Base-by-base conservation (phyloP, 192 early-diverging fungal species). In the Coemansia sp. region DNA sequence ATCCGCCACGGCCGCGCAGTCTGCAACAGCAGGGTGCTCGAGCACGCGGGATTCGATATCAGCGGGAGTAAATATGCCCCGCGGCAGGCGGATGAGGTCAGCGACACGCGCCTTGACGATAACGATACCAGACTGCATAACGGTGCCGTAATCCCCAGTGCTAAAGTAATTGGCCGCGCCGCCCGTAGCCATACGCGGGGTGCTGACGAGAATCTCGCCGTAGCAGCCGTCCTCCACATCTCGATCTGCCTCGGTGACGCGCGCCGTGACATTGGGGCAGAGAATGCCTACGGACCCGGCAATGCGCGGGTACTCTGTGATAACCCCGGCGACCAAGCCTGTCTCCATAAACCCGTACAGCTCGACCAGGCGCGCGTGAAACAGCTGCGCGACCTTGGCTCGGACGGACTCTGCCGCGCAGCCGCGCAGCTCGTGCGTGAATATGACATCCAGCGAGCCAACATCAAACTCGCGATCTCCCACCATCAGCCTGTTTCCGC, bases 301-400 rank as follows among this genome's bases (percentile, higher is more conserved):
- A 17, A 82, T 56, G 3, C 74, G 66, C n/a, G 79, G 79, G 21
- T 74, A 64, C 57, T 82, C 79, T n/a, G 79, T 74, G 61, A 82
- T 77, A 41, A 77, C 39, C 3, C 79, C 79, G 11, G 79, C 70
- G n/a, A 82, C 70, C 14, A 77, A 45, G 5, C 79, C 79, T 4
- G 75, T 77, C 39, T 82, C 74, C 9, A 77, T 74, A 53, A 71
- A 82, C 46, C 75, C 74, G 50, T 82, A 82, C 36, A 82, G 67
- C 72, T 82, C 79, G 16, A 82, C 79, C 31, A 82, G 59, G 3
- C 79, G 74, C 4, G 75, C 74, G 40, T 34, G 40, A 24, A 82
- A 70, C 39, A 82, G 40, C 41, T 67, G 48, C 7, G 67, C 19
- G 9, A 70, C 66, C 8, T 64, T 56, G 11, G 65, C 48, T 60